Evolutionary conservation across 345 rosid species (phyloP).

Genomic region (Viola odorata): DNA sequence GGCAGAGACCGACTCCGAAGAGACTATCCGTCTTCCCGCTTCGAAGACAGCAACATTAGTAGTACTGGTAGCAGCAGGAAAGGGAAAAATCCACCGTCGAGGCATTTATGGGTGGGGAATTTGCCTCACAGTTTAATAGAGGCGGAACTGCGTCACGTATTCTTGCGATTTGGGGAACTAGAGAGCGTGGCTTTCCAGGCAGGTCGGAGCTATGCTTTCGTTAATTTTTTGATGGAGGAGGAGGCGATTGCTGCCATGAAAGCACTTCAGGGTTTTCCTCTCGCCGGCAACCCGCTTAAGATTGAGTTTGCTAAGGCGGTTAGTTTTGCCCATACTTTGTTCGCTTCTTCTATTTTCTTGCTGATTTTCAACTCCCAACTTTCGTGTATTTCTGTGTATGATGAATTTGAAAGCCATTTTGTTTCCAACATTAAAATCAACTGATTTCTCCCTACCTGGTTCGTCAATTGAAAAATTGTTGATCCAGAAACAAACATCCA

Average conservation of each 20-base stretch:
- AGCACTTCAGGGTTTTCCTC: constrained; percentile 66
- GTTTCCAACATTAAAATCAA: not conserved
- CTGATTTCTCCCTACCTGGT: not conserved
- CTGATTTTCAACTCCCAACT: constrained; percentile 1
- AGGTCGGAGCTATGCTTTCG: constrained; percentile 74
- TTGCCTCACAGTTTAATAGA: constrained; percentile 57
- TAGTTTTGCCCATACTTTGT: constrained; percentile 47
- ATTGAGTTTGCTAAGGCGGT: constrained; percentile 99
- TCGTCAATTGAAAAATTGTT: too few species aligned
- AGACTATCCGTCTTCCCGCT: constrained; percentile 27
- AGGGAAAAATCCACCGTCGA: constrained; percentile 59
- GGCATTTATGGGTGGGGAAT: constrained; percentile 95
- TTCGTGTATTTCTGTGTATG: too few species aligned
- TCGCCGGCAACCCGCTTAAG: constrained; percentile 77
- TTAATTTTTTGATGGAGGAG: constrained; percentile 56
- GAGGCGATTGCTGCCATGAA: constrained; percentile 73
- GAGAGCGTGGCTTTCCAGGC: constrained; percentile 80
- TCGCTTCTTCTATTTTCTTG: constrained; percentile 6
- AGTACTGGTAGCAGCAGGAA: constrained; percentile 21
- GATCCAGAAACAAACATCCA: too few species aligned
- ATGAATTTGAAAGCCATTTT: too few species aligned
- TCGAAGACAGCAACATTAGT: constrained; percentile 20
- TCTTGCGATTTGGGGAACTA: constrained; percentile 63
- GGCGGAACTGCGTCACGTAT: constrained; percentile 43
- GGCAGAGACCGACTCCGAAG: constrained; percentile 37